Percentiles rank a stretch among this genome's conserved stretches.
Conservation (phyloP, 176 grass and related monocot species). For the Aegilops speltoides region DNA sequence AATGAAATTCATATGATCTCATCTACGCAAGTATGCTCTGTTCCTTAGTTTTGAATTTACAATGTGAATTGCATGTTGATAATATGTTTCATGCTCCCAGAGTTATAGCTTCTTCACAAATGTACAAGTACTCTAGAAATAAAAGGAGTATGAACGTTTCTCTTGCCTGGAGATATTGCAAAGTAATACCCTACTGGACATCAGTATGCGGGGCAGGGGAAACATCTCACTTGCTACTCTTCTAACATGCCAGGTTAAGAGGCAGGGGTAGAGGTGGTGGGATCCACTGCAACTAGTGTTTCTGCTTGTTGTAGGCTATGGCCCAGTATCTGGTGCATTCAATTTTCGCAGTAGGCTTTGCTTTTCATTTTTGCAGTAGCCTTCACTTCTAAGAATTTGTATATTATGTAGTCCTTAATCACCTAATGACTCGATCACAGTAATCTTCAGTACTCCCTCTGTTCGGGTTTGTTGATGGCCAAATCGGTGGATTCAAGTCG, state of each 20-base stretch:
- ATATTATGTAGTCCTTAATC: not conserved
- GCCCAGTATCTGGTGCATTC: not conserved
- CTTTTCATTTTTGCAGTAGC: not conserved
- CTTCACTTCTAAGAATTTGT: constrained; percentile 8
- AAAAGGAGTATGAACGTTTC: not conserved
- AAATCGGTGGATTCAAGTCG: not conserved
- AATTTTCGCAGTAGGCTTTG: not conserved
- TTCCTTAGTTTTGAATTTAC: constrained; percentile 23
- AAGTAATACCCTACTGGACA: constrained; percentile 1
- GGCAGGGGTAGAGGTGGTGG: not conserved
- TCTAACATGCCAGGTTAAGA: not conserved
- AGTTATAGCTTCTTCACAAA: not conserved
- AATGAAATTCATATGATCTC: constrained; percentile 99
- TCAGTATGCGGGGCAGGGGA: not conserved
- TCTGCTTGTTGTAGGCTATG: not conserved
- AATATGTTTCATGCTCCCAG: not conserved
- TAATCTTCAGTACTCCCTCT: not conserved
- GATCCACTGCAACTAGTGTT: not conserved
- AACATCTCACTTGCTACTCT: not conserved
- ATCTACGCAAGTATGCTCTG: constrained; percentile 81
- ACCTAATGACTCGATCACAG: not conserved
- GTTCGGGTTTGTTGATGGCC: not conserved
- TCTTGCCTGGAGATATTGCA: not conserved
- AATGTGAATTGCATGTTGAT: not conserved
- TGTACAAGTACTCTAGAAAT: not conserved